These are phyloP conservation scores for Pseudozyma sp. DNA, from an alignment of 1,284 basidiomycete genomes.

Conservation along the genomic window DNA sequence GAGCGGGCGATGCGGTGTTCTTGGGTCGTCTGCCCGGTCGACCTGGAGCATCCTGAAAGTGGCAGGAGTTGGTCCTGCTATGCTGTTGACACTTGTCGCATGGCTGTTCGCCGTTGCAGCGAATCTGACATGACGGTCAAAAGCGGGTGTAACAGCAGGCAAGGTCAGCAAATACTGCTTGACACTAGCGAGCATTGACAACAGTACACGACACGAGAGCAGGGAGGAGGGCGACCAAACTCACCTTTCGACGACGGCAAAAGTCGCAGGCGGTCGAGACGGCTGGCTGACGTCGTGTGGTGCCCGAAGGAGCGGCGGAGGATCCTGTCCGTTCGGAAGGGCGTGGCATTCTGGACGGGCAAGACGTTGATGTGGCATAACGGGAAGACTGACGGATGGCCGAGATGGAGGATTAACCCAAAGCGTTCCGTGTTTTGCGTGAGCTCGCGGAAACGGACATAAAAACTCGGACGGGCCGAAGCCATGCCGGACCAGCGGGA, in stretches of 20 bases:
- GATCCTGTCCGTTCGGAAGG: not conserved
- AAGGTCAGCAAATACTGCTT: not conserved
- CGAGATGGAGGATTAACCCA: not conserved
- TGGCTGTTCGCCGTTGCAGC: slow-evolving; percentile 14
- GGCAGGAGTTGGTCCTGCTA: slow-evolving; percentile 13
- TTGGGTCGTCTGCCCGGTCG: not conserved
- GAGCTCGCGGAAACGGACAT: not conserved
- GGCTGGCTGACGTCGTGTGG: slow-evolving; percentile 7
- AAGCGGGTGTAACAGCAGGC: not conserved
- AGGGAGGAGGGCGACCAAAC: not conserved
- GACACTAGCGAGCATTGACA: no score
- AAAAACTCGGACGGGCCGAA: not conserved
- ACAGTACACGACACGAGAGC: no score
- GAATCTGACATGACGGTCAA: slow-evolving; percentile 9
- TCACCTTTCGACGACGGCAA: slow-evolving; percentile 26
- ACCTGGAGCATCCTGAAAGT: slow-evolving; percentile 6
- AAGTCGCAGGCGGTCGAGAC: slow-evolving; percentile 29
- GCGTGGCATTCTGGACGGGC: not conserved
- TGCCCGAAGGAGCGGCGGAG: not conserved
- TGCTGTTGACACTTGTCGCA: slow-evolving; percentile 31
- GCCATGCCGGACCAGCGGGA: no score
- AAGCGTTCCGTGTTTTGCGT: not conserved
- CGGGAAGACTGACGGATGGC: slow-evolving; percentile 3
- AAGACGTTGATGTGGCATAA: not conserved
- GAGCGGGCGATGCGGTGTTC: not conserved